Conservation (phyloP, 306 rosid genomes). For the Trifolium subterraneum region DNA sequence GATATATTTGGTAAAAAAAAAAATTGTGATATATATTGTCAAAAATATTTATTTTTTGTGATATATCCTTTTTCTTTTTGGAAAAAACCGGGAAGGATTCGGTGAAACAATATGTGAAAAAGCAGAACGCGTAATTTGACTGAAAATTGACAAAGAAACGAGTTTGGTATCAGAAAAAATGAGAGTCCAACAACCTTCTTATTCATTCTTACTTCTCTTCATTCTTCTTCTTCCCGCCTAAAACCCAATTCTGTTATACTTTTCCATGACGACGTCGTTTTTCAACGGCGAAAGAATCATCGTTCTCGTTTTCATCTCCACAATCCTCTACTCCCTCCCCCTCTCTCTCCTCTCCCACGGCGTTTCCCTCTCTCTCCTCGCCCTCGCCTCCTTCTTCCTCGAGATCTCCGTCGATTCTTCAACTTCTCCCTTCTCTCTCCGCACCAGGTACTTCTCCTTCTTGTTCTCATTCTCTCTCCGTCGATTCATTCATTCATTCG, state of each 20-base stretch:
- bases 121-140: slow-evolving; percentile 13
- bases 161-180: not conserved
- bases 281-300: slow-evolving; percentile 75
- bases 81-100: too few relatives aligned
- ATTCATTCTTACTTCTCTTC: not conserved
- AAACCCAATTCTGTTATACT: not conserved
- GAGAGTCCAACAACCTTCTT: slow-evolving; percentile 4
- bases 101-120: too few relatives aligned
- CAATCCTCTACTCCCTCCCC: slow-evolving; percentile 69
- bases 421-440: slow-evolving; percentile 50
- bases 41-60: too few relatives aligned
- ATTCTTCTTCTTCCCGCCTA: slow-evolving; percentile 46
- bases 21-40: too few relatives aligned
- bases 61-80: too few relatives aligned
- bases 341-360: slow-evolving; percentile 74
- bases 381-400: slow-evolving; percentile 67
- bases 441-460: slow-evolving; percentile 56
- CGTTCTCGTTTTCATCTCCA: slow-evolving; percentile 64
- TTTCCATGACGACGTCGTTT: slow-evolving; percentile 45
- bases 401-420: slow-evolving; percentile 71
- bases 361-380: slow-evolving; percentile 72
- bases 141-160: not conserved
- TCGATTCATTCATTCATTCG: not conserved
- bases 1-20: too few relatives aligned
- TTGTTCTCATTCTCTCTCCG: not conserved